These are phyloP conservation scores for Verticillium isaacii DNA, from an alignment of 2,329 filamentous ascomycete species.

Conservation along the genomic window DNA sequence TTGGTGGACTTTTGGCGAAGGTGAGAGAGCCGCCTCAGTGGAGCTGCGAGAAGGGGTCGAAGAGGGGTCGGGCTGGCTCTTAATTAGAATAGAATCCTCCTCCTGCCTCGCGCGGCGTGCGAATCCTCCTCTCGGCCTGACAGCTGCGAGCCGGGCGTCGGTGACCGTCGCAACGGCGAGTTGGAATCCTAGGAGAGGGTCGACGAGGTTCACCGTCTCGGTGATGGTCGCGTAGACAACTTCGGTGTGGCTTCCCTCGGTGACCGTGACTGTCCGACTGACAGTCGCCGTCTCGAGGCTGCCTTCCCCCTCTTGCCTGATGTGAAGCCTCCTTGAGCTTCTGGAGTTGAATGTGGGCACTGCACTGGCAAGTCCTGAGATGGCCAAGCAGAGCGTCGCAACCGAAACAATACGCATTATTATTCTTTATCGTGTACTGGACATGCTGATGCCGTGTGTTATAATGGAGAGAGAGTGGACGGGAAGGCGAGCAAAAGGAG, in stretches of 20 bases:
- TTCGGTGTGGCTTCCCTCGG: conserved; percentile 10
- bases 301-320: neutral
- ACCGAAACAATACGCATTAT: conserved; percentile 1
- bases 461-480: neutral
- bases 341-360: neutral
- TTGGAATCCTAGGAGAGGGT: conserved; percentile 17
- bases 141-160: conserved; percentile 10
- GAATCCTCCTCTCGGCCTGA: neutral
- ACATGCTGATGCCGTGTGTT: conserved; percentile 1
- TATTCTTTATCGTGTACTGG: neutral
- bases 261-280: conserved; percentile 14
- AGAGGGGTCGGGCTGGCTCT: neutral
- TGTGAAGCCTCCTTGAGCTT: neutral
- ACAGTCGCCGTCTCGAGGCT: conserved; percentile 5
- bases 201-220: conserved; percentile 18
- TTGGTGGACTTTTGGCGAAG: neutral
- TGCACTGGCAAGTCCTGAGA: neutral
- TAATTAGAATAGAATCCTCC: neutral
- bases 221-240: conserved; percentile 14
- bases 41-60: neutral
- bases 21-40: neutral
- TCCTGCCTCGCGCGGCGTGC: neutral
- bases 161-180: conserved; percentile 17
- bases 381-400: neutral
- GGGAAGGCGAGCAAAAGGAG: neutral